Base-by-base conservation (phyloP, 768 basidiomycete species). In the Auricularia cornea region DNA sequence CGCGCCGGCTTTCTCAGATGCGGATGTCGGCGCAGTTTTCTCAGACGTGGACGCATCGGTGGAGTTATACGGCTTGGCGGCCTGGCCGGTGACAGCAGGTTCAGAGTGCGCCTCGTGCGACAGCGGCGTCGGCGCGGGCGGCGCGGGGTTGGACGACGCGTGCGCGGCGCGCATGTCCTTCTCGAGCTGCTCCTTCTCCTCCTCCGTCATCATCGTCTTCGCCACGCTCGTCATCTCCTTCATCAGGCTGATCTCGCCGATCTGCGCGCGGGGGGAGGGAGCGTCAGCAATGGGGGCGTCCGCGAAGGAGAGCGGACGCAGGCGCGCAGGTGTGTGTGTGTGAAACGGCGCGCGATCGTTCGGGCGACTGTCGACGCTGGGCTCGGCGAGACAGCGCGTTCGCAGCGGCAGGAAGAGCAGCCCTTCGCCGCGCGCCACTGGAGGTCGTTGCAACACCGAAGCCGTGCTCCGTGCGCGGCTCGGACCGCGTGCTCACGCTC, bases 231-330 rank as follows among this genome's bases (percentile, higher is more conserved):
- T 87, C 88, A 94, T 91, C 67, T 92, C 92, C 72, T 94, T 98
- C 85, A 97, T 93, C 41, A 98, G 81, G 5, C 90, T 88, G 62
- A 99, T 95, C 78, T 98, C 96, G 63, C 96, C 96, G 66, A 98
- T 96, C 95, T 97, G 73, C n/a, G n/a, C n/a, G n/a, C n/a, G n/a
- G n/a, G n/a, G n/a, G n/a, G n/a, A n/a, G n/a, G n/a, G n/a, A n/a
- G n/a, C n/a, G n/a, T n/a, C n/a, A n/a, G n/a, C 20, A 40, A 20
- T 59, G 23, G 51, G 18, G 30, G 26, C 35, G 38, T 40, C 38
- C 8, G 38, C 38, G 18, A 8, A 8, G 8, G 18, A 40, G 8
- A 40, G 38, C 38, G 18, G 38, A 8, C 8, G 38, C 38, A 40
- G 38, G 38, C 8, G 18, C 8, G 38, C 26, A 30, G 26, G 16